phyloP scores from a whole-genome alignment of 2,329 filamentous ascomycete species.

The Ophiocordyceps sinensis region DNA sequence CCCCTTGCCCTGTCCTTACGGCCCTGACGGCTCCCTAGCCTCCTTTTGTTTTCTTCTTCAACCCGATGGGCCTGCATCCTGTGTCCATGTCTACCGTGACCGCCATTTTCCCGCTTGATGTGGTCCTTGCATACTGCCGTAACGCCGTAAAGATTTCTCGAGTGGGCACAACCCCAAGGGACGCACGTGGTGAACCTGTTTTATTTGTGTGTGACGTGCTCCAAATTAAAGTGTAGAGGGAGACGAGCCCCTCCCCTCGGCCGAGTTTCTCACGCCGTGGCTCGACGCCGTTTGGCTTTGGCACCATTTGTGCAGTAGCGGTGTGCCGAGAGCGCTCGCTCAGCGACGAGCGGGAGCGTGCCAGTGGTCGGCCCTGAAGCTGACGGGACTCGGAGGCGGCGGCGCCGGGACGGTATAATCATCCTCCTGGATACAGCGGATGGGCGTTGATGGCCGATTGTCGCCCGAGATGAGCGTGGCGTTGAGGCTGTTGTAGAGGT shows the following conservation, averaged over 20 bases:
- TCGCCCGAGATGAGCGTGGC: conserved; percentile 32
- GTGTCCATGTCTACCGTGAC: not conserved
- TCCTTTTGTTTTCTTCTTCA: not conserved
- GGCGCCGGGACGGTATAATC: conserved; percentile 52
- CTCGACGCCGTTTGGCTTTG: not conserved
- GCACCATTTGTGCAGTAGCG: not conserved
- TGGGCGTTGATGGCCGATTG: conserved; percentile 27
- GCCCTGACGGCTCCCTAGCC: not conserved
- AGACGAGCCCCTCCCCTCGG: not conserved
- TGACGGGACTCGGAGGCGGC: conserved; percentile 49
- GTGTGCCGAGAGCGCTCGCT: conserved; percentile 1
- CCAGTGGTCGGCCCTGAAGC: conserved; percentile 44
- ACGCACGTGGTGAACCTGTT: not conserved
- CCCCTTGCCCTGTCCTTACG: not conserved
- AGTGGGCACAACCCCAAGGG: not conserved
- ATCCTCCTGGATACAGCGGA: conserved; percentile 37
- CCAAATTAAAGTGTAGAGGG: not conserved
- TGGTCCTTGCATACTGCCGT: not conserved
- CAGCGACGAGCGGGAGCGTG: conserved; percentile 19
- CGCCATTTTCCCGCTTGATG: not conserved
- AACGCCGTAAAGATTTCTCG: not conserved
- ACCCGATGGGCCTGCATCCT: not conserved
- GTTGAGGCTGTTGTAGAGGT: conserved; percentile 38
- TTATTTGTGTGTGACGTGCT: not conserved
- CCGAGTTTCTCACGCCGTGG: not conserved